Conservation (phyloP, 2,329 filamentous ascomycete genomes). For the Sporothrix pseudoabietina region DNA sequence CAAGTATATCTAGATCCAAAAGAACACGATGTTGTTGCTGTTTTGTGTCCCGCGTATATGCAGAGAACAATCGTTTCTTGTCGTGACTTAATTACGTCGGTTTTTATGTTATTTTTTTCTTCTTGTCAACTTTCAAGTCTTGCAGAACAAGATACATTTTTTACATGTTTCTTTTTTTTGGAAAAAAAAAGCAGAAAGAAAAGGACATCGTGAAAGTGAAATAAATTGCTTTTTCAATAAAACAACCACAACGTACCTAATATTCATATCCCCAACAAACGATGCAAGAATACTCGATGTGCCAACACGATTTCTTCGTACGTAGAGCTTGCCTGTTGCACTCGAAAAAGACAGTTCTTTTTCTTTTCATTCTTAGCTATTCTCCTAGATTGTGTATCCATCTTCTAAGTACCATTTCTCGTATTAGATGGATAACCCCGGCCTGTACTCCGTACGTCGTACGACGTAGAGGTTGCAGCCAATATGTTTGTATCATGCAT, state of each 20-base stretch:
- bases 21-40: not conserved
- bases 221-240: not conserved
- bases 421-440: not conserved
- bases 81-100: not conserved
- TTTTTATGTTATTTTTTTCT: not conserved
- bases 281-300: not conserved
- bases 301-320: not conserved
- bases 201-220: not conserved
- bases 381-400: not conserved
- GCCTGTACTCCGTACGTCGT: not conserved
- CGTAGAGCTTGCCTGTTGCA: no score
- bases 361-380: not conserved
- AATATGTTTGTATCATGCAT: slow-evolving; percentile 16
- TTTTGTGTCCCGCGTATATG: not conserved
- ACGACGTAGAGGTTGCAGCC: not conserved
- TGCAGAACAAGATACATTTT: no score
- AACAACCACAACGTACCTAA: not conserved
- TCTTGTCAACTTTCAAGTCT: not conserved
- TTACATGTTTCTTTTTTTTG: no score
- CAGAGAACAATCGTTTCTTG: not conserved
- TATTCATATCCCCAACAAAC: not conserved
- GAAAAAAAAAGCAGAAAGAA: not conserved
- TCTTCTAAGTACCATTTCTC: not conserved
- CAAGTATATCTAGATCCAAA: not conserved
- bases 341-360: not conserved